phyloP scores from a whole-genome alignment of 352 stramenopile genomes.

The Stramenopiles sp. region DNA sequence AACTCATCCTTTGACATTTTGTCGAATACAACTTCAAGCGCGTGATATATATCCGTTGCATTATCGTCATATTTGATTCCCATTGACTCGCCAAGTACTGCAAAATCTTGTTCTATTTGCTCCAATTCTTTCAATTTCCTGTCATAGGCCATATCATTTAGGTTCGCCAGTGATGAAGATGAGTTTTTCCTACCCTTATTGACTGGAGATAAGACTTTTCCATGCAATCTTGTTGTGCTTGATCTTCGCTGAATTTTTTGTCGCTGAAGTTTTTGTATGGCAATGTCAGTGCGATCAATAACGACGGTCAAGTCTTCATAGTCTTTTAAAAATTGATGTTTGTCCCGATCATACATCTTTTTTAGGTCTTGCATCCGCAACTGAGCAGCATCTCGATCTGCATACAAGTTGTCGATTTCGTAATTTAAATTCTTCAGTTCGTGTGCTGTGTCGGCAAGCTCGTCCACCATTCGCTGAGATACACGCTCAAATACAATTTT shows the following conservation, averaged over 20 bases:
- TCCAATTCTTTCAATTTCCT: slow-evolving; percentile 7
- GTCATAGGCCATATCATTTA: neutral
- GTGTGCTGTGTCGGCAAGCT: neutral
- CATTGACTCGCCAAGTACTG: neutral
- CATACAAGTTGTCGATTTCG: slow-evolving; percentile 9
- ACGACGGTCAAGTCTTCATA: slow-evolving; percentile 10
- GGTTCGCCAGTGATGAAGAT: neutral
- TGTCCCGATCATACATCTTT: slow-evolving; percentile 9
- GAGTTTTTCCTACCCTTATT: neutral
- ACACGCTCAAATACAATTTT: slow-evolving; percentile 12
- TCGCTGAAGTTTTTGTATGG: slow-evolving; percentile 7
- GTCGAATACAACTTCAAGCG: neutral
- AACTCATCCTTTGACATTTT: slow-evolving; percentile 11
- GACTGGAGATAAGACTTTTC: neutral
- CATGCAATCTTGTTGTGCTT: neutral
- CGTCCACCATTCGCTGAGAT: neutral
- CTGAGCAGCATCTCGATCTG: slow-evolving; percentile 2
- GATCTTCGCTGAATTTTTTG: neutral
- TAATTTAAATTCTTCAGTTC: neutral
- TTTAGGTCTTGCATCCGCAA: slow-evolving; percentile 7
- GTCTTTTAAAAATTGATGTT: slow-evolving; percentile 12
- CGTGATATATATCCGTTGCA: neutral
- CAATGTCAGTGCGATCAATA: slow-evolving; percentile 9
- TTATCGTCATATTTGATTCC: neutral
- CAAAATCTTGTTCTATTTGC: neutral